These are phyloP conservation scores for Talaromyces islandicus DNA, from an alignment of 2,329 filamentous ascomycete genomes.

Conservation along the genomic window DNA sequence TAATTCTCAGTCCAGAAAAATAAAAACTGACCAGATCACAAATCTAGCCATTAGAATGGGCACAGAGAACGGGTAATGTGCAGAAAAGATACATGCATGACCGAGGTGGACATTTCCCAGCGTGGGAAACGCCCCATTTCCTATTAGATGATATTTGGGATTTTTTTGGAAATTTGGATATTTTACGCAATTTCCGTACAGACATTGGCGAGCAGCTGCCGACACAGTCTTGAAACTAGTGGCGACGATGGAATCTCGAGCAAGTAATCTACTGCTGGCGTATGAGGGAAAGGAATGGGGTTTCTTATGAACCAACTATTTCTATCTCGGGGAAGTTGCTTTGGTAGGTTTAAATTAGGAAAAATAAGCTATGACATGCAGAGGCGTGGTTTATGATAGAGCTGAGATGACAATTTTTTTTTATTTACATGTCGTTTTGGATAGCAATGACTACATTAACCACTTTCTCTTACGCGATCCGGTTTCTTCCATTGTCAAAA, in stretches of 20 bases:
- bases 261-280: no score
- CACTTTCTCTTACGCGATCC: conserved; percentile 3
- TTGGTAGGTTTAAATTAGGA: no score
- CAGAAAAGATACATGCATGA: conserved; percentile 15
- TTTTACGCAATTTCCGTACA: conserved; percentile 18
- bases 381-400: neutral
- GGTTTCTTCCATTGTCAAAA: conserved; percentile 1
- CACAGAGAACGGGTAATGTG: neutral
- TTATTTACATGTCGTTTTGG: neutral
- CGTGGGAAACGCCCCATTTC: conserved; percentile 45
- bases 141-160: conserved; percentile 41
- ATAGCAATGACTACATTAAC: neutral
- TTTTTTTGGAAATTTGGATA: conserved; percentile 42
- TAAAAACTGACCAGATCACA: neutral
- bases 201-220: neutral
- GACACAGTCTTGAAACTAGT: neutral
- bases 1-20: neutral
- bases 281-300: no score
- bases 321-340: no score
- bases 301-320: no score
- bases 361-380: no score
- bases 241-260: no score
- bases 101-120: conserved; percentile 49
- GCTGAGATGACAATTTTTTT: neutral
- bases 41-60: neutral